A percentile compares a stretch with the other conserved stretches of the same genome.
Evolutionary conservation across 1,139 yeast genomes (phyloP).

Genomic region (Debaryomyces sp.): DNA sequence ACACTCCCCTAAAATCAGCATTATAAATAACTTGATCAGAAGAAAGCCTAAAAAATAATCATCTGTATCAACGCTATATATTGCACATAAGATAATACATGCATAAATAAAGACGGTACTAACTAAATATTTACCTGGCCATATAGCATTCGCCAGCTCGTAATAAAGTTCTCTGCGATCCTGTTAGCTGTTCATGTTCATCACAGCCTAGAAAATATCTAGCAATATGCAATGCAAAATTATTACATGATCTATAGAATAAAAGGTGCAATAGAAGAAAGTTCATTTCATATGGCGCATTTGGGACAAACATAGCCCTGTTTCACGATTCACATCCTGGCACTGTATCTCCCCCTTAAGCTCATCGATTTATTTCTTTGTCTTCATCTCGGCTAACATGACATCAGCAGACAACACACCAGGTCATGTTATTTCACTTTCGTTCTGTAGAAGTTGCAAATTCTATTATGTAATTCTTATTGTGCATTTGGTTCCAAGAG

Average conservation of each 20-base stretch:
- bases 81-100: neutral
- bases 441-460: neutral
- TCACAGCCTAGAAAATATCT: neutral
- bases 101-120: neutral
- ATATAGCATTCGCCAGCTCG: neutral
- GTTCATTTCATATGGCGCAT: neutral
- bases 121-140: too few relatives aligned
- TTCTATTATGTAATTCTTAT: neutral
- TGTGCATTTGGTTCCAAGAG: neutral
- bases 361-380: neutral
- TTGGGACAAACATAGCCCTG: neutral
- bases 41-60: neutral
- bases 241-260: neutral
- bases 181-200: neutral
- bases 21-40: neutral
- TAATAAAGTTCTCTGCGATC: neutral
- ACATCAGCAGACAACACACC: neutral
- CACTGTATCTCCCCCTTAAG: neutral
- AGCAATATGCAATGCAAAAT: neutral
- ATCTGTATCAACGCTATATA: neutral
- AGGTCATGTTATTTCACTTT: neutral
- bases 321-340: neutral
- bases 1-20: neutral
- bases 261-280: neutral
- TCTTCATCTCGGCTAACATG: neutral